Evolutionary conservation across 2,329 filamentous ascomycete genomes (phyloP).

Genomic region (Xylogone sp.): DNA sequence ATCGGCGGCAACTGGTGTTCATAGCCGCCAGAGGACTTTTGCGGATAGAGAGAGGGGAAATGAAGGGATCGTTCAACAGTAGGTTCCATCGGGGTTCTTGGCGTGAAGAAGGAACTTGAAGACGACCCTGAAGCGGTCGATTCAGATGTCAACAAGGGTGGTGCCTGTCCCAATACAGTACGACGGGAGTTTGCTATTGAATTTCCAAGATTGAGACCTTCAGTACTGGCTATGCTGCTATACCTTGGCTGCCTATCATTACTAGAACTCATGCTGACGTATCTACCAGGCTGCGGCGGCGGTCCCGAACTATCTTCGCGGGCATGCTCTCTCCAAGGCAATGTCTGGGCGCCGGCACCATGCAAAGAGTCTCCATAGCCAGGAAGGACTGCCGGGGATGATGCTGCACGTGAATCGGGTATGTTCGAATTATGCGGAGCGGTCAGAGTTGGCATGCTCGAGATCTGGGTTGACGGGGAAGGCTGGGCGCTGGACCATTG

Average conservation of each 20-base stretch:
- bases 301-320: conserved; percentile 12
- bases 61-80: conserved; percentile 22
- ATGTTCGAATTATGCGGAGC: conserved; percentile 3
- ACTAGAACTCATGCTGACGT: conserved; percentile 6
- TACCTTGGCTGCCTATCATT: conserved; percentile 16
- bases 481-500: conserved; percentile 17
- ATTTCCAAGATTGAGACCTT: conserved; percentile 15
- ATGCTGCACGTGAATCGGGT: conserved; percentile 14
- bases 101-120: conserved; percentile 23
- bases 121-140: conserved; percentile 23
- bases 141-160: conserved; percentile 24
- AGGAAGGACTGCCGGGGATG: conserved; percentile 20
- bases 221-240: conserved; percentile 5
- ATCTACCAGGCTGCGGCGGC: conserved; percentile 13
- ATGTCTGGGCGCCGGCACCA: conserved; percentile 11
- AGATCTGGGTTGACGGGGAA: conserved; percentile 7
- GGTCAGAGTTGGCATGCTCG: conserved; percentile 10
- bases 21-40: conserved; percentile 18
- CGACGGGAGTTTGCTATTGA: conserved; percentile 20
- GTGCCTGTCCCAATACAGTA: conserved; percentile 15
- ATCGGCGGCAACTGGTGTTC: conserved; percentile 26
- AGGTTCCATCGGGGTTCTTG: conserved; percentile 27
- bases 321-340: conserved; percentile 24
- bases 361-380: conserved; percentile 28
- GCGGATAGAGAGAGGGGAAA: conserved; percentile 20